These are phyloP conservation scores for Mucor irregularis DNA, from an alignment of 371 early-diverging fungal genomes.

Conservation along the genomic window DNA sequence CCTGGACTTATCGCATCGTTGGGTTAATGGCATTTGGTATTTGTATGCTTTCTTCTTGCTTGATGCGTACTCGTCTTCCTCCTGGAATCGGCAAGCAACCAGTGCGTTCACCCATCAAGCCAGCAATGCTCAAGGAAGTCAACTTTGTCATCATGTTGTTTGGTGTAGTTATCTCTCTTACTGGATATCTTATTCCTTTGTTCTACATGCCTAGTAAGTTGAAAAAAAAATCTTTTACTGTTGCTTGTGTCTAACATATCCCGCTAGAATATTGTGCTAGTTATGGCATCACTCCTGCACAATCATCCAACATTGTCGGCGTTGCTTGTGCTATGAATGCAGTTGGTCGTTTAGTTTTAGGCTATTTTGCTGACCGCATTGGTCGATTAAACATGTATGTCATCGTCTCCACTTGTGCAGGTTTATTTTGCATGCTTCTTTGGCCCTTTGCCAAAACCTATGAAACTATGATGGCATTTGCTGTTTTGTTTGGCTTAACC, in stretches of 20 bases:
- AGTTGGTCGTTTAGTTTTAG: constrained; percentile 66
- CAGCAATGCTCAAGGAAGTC: constrained; percentile 22
- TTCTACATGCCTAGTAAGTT: constrained; percentile 42
- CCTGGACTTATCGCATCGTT: constrained; percentile 41
- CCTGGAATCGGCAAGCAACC: constrained; percentile 16
- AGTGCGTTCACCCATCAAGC: constrained; percentile 27
- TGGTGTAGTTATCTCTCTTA: constrained; percentile 35
- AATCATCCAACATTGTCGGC: constrained; percentile 31
- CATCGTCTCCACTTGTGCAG: constrained; percentile 26
- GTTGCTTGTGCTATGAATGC: constrained; percentile 48
- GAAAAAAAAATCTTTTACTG: no score
- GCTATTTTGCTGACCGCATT: constrained; percentile 60
- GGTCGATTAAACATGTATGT: constrained; percentile 56
- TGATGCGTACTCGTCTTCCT: constrained; percentile 38
- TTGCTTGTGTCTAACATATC: background rate
- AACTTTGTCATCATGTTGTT: constrained; percentile 33
- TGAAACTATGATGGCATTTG: constrained; percentile 48
- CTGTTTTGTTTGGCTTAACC: constrained; percentile 47
- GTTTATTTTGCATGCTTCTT: constrained; percentile 43
- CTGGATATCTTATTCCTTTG: constrained; percentile 36
- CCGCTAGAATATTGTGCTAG: constrained; percentile 27
- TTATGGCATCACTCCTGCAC: constrained; percentile 20
- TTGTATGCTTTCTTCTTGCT: constrained; percentile 24
- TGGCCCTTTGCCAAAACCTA: constrained; percentile 61
- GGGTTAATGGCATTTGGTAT: constrained; percentile 41